These are phyloP conservation scores for Pythium dissotocum DNA, from an alignment of 352 stramenopile species.

Conservation along the genomic window DNA sequence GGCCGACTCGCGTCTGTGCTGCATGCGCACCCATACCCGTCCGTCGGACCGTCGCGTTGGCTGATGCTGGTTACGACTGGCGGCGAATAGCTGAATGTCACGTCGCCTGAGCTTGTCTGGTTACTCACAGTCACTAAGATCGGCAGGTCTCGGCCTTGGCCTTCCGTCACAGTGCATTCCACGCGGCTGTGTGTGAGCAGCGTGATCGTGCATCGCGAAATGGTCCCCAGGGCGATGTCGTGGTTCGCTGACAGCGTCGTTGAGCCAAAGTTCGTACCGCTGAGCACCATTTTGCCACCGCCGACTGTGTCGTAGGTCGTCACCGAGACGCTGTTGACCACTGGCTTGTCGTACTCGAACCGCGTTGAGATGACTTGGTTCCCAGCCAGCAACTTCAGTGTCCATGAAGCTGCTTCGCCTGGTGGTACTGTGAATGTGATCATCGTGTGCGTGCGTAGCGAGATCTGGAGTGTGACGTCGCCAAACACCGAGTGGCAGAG, in stretches of 20 bases:
- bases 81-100: slow-evolving; percentile 44
- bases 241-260: slow-evolving; percentile 40
- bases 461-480: slow-evolving; percentile 26
- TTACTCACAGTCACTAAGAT: slow-evolving; percentile 44
- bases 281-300: slow-evolving; percentile 47
- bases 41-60: slow-evolving; percentile 40
- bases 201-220: slow-evolving; percentile 32
- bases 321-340: slow-evolving; percentile 37
- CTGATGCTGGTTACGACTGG: slow-evolving; percentile 47
- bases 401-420: slow-evolving; percentile 45
- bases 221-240: slow-evolving; percentile 30
- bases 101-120: slow-evolving; percentile 32
- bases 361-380: slow-evolving; percentile 41
- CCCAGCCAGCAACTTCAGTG: slow-evolving; percentile 37
- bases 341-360: slow-evolving; percentile 56
- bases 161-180: slow-evolving; percentile 39
- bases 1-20: slow-evolving; percentile 34
- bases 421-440: slow-evolving; percentile 47
- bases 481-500: slow-evolving; percentile 9
- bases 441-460: slow-evolving; percentile 32
- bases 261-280: slow-evolving; percentile 52
- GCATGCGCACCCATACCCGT: slow-evolving; percentile 55
- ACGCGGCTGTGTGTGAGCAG: slow-evolving; percentile 38
- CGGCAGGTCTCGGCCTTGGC: slow-evolving; percentile 38
- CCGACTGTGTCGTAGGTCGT: slow-evolving; percentile 41